A percentile compares a stretch with the other conserved stretches of the same genome.
Conservation (phyloP, 495 filamentous ascomycete species). For the Wilcoxina mikolae region DNA sequence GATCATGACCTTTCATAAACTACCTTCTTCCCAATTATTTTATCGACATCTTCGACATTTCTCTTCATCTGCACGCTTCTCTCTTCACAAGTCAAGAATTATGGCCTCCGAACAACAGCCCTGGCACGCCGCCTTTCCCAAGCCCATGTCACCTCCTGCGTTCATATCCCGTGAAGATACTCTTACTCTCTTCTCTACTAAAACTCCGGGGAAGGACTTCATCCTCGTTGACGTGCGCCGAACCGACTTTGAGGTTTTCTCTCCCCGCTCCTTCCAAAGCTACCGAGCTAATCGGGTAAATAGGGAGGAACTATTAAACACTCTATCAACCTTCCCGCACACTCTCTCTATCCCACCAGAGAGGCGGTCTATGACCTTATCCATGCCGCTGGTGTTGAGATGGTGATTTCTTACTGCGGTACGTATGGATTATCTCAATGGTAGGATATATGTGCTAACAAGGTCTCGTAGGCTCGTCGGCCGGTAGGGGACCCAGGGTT, state of each 20-base stretch:
- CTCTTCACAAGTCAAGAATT: background rate
- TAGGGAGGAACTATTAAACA: slow-evolving; percentile 54
- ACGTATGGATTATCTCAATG: slow-evolving; percentile 19
- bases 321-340: slow-evolving; percentile 58
- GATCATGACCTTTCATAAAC: too few species aligned
- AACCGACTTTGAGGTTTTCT: slow-evolving; percentile 44
- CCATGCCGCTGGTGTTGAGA: slow-evolving; percentile 34
- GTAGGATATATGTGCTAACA: slow-evolving; percentile 1
- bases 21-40: too few species aligned
- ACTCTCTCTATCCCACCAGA: slow-evolving; percentile 46
- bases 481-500: slow-evolving; percentile 46
- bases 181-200: slow-evolving; percentile 31
- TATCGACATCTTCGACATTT: too few species aligned
- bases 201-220: slow-evolving; percentile 36
- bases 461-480: slow-evolving; percentile 41
- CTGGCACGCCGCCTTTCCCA: slow-evolving; percentile 33
- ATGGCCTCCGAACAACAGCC: slow-evolving; percentile 15
- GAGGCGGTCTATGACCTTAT: slow-evolving; percentile 44
- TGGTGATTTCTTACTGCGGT: slow-evolving; percentile 59
- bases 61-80: too few species aligned
- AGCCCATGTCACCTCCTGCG: slow-evolving; percentile 26
- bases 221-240: slow-evolving; percentile 50
- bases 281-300: background rate
- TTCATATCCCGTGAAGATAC: slow-evolving; percentile 32
- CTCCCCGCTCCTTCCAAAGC: background rate